Evolutionary conservation across 345 rosid genomes (phyloP).

Genomic region (Anastatica hierochuntica): DNA sequence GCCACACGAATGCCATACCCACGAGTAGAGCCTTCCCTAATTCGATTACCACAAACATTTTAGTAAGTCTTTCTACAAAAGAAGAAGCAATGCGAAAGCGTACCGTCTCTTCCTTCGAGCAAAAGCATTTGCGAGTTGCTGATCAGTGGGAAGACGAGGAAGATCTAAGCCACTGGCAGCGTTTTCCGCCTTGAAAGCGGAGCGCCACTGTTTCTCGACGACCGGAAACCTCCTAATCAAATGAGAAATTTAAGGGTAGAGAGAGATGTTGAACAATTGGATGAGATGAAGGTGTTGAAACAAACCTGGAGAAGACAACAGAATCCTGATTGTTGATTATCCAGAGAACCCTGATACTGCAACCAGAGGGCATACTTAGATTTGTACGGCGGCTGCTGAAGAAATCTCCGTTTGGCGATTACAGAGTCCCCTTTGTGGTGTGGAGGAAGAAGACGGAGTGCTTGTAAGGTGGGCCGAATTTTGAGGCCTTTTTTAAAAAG

Average conservation of each 20-base stretch:
- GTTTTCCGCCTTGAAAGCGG: slow-evolving; percentile 42
- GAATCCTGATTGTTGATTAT: slow-evolving; percentile 61
- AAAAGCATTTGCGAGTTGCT: slow-evolving; percentile 52
- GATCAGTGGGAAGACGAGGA: slow-evolving; percentile 59
- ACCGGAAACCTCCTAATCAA: slow-evolving; percentile 69
- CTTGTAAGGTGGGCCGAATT: not conserved
- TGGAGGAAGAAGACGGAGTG: not conserved
- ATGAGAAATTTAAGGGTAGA: not conserved
- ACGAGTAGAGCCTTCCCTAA: slow-evolving; percentile 72
- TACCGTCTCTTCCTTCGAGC: slow-evolving; percentile 54
- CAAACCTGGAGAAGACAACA: slow-evolving; percentile 78
- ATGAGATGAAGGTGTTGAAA: not conserved
- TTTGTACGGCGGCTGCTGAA: too few species aligned
- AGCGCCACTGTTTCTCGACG: slow-evolving; percentile 70
- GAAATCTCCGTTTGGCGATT: not conserved
- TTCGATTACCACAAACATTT: not conserved
- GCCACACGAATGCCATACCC: slow-evolving; percentile 67
- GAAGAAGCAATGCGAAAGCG: not conserved
- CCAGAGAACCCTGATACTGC: slow-evolving; percentile 90
- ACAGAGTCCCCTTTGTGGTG: too few species aligned
- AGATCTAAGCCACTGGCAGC: too few species aligned
- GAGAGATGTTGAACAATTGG: not conserved
- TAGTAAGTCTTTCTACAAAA: too few species aligned
- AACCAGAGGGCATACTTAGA: slow-evolving; percentile 50
- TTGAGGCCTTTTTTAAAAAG: not conserved